phyloP scores from a whole-genome alignment of 2,329 filamentous ascomycete genomes.

The Seiridium unicorne region DNA sequence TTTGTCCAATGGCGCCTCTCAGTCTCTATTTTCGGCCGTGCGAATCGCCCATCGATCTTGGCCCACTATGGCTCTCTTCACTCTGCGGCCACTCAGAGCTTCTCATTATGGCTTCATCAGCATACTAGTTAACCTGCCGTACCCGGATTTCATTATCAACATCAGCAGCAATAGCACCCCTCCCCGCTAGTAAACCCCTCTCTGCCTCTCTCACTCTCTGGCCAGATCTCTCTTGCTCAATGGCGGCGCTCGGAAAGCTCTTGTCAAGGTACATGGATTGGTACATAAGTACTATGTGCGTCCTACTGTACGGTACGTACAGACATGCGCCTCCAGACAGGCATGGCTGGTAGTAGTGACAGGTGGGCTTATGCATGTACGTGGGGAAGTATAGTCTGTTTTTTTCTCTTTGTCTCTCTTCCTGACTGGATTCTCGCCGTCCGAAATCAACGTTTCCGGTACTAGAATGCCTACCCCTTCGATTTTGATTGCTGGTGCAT shows the following conservation, averaged over 20 bases:
- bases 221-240: background rate
- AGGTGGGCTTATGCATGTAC: constrained; percentile 25
- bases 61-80: constrained; percentile 18
- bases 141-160: background rate
- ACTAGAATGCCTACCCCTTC: constrained; percentile 28
- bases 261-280: constrained; percentile 28
- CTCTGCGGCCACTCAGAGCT: background rate
- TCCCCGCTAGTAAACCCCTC: constrained; percentile 6
- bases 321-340: constrained; percentile 24
- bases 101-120: background rate
- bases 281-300: constrained; percentile 27
- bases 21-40: constrained; percentile 10
- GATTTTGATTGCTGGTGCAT: constrained; percentile 34
- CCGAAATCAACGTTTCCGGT: constrained; percentile 23
- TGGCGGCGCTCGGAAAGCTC: constrained; percentile 13
- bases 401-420: constrained; percentile 6
- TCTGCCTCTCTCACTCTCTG: constrained; percentile 1
- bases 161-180: background rate
- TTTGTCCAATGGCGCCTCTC: constrained; percentile 23
- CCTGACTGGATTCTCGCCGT: constrained; percentile 8
- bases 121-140: background rate
- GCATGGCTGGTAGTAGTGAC: constrained; percentile 25
- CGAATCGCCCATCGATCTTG: constrained; percentile 26
- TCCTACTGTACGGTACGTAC: constrained; percentile 8
- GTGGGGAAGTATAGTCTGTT: constrained; percentile 23